phyloP scores from a whole-genome alignment of 805 yeast genomes.

The Candida sonorensis region DNA sequence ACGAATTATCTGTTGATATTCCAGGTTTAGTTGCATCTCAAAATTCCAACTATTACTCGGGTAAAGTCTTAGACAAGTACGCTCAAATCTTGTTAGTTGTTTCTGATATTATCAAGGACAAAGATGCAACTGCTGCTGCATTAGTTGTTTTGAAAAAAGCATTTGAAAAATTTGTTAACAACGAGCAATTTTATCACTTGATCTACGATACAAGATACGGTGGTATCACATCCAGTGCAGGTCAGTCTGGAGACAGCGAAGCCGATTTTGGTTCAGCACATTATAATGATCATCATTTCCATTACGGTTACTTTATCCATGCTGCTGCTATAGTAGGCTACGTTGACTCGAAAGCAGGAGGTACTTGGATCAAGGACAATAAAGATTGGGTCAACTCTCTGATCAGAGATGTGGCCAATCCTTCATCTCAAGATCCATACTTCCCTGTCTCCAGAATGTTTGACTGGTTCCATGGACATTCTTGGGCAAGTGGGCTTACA shows the following conservation, averaged over 20 bases:
- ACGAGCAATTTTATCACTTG: slow-evolving; percentile 42
- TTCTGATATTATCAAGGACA: slow-evolving; percentile 36
- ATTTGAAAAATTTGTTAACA: slow-evolving; percentile 32
- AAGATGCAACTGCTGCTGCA: slow-evolving; percentile 42
- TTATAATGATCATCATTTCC: slow-evolving; percentile 55
- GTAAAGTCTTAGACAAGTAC: slow-evolving; percentile 50
- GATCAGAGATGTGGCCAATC: slow-evolving; percentile 64
- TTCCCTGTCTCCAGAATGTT: slow-evolving; percentile 66
- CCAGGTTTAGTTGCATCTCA: slow-evolving; percentile 29
- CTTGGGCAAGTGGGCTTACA: slow-evolving; percentile 72
- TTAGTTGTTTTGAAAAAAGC: slow-evolving; percentile 41
- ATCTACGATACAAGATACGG: slow-evolving; percentile 49
- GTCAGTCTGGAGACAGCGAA: slow-evolving; percentile 36
- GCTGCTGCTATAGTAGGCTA: slow-evolving; percentile 60
- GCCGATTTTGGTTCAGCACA: slow-evolving; percentile 45
- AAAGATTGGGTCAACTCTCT: slow-evolving; percentile 49
- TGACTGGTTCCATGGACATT: slow-evolving; percentile 74
- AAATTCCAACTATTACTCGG: slow-evolving; percentile 43
- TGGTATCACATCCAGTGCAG: slow-evolving; percentile 50
- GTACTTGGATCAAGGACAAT: slow-evolving; percentile 46
- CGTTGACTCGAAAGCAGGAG: slow-evolving; percentile 43
- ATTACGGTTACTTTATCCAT: slow-evolving; percentile 47
- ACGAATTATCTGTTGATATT: slow-evolving; percentile 39
- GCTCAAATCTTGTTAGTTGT: slow-evolving; percentile 49
- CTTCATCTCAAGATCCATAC: slow-evolving; percentile 42